These are phyloP conservation scores for Backusella macrospora DNA, from an alignment of 192 early-diverging fungal species.

Conservation along the genomic window DNA sequence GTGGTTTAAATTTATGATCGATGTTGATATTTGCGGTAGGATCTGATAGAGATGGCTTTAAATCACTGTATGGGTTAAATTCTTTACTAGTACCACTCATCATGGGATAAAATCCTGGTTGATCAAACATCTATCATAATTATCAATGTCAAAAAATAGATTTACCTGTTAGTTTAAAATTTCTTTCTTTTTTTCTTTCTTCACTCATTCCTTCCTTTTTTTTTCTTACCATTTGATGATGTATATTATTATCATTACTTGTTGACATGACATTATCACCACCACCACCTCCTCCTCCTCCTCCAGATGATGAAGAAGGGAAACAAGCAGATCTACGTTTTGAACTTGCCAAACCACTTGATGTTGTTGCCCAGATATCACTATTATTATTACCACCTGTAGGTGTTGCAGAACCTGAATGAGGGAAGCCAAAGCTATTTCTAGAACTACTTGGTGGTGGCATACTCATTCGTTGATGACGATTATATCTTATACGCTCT, in stretches of 20 bases:
- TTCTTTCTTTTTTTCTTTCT: background rate
- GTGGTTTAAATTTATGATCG: background rate
- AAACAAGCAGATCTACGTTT: background rate
- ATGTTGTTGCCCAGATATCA: slow-evolving; percentile 13
- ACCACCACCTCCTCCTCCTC: no score
- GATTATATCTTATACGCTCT: background rate
- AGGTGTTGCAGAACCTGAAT: background rate
- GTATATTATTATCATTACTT: background rate
- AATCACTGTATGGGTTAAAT: slow-evolving; percentile 15
- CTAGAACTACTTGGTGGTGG: background rate
- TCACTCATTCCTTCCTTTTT: no score
- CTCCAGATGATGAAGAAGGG: background rate
- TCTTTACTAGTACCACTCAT: background rate
- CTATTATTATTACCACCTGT: background rate
- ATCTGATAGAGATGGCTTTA: background rate
- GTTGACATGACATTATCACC: background rate
- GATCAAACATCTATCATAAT: background rate
- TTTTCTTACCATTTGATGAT: background rate
- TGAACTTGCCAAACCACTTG: background rate
- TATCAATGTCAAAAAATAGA: no score
- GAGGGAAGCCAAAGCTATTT: background rate
- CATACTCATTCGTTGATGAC: slow-evolving; percentile 14
- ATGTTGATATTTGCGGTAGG: background rate
- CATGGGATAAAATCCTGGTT: slow-evolving; percentile 3
- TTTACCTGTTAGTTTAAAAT: background rate